Evolutionary conservation across 75 land plant genomes (phyloP), one percentile per base, ranked within the genome.

Genomic region (Adiantum capillusveneris): DNA sequence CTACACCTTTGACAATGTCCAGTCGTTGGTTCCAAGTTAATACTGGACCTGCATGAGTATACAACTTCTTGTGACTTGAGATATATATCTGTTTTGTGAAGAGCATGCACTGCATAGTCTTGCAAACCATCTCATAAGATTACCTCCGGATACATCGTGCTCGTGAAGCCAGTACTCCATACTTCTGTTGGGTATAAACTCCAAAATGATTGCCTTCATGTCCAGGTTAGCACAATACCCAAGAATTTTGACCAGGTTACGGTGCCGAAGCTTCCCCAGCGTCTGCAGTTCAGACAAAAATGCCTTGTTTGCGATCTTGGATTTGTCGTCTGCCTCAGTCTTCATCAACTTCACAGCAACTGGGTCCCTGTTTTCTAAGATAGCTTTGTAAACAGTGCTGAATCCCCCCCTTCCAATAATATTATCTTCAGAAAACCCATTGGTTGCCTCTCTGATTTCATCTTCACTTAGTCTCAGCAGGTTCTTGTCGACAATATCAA

Each of bases 151-250:
- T n/a, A n/a, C n/a, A n/a, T n/a, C n/a, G n/a, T n/a, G n/a, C n/a
- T n/a, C 43, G 24, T 81, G 30, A 56, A 86, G 31, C 7, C 64
- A 69, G 1, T 55, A 58, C 9, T 71, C 72, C 22, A 90, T 61
- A 59, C 80, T 83, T 0, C 96, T 90, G 20, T 75, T 83, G 26
- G 75, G 65, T 52, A 90, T 41, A 63, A 61, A 90, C 53, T 86
- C 75, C 25, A 86, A 73, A 25, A 86, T 85, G 49, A 86, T 49
- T 52, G 71, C 78, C 14, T 14, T 41, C 69, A 73, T 76, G 44
- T 30, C 14, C 2, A 67, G 81, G 2, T n/a, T n/a, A n/a, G n/a
- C n/a, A 49, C 78, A 90, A 25, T 36, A 81, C 2, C 84, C 82
- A 26, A 81, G 48, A 0, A 90, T 54, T 68, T 71, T 86, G 42